Percentiles rank a stretch among this genome's conserved stretches.
Conservation (phyloP, 805 yeast genomes). For the Komagataella populi region DNA sequence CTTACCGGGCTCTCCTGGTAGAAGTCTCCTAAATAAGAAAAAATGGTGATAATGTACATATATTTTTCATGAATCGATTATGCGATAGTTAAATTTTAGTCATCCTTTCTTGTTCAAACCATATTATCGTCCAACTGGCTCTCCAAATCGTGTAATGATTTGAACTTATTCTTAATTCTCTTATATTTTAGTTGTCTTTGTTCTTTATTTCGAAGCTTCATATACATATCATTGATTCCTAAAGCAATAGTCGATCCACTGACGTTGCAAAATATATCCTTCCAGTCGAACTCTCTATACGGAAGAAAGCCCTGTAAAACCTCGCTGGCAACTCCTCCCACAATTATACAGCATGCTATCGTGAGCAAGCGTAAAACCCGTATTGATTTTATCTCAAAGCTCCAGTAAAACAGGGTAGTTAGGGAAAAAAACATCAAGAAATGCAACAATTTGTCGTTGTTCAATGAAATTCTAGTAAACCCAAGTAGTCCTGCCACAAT, state of each 20-base stretch:
- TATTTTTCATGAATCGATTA: not conserved
- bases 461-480: conserved; percentile 30
- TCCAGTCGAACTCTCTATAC: conserved; percentile 26
- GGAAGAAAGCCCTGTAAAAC: conserved; percentile 29
- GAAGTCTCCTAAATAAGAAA: conserved; percentile 1
- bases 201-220: not conserved
- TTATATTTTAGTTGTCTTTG: not conserved
- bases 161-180: not conserved
- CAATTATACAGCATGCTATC: conserved; percentile 25
- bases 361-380: conserved; percentile 19
- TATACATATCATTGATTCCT: conserved; percentile 1
- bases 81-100: not conserved
- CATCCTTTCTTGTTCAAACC: not conserved
- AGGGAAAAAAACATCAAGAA: conserved; percentile 28
- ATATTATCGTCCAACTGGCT: not conserved
- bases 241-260: conserved; percentile 1
- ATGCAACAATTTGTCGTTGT: conserved; percentile 35
- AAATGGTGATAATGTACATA: not conserved
- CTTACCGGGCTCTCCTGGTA: conserved; percentile 15
- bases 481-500: conserved; percentile 27
- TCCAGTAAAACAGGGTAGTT: conserved; percentile 32
- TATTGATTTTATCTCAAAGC: conserved; percentile 22
- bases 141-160: conserved; percentile 1
- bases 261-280: conserved; percentile 16
- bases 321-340: conserved; percentile 35